A percentile compares a stretch with the other conserved stretches of the same genome.
These are phyloP conservation scores for Balansia obtecta DNA, from an alignment of 2,329 filamentous ascomycete genomes.

Conservation along the genomic window DNA sequence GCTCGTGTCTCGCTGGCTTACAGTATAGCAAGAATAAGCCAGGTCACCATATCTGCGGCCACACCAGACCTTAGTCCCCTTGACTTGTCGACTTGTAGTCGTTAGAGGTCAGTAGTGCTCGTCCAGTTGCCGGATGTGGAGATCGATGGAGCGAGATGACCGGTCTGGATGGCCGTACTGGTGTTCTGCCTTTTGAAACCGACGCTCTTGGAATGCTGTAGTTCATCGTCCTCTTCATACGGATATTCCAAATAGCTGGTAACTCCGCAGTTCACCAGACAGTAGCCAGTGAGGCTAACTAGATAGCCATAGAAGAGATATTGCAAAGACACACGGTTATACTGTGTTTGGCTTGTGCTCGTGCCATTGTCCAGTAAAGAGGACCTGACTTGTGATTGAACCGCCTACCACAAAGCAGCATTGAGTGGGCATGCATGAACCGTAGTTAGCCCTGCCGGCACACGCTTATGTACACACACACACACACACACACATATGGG, in stretches of 20 bases:
- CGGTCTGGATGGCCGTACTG: background rate
- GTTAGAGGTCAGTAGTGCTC: constrained; percentile 1
- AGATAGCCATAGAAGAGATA: background rate
- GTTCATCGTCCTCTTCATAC: background rate
- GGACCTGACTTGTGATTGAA: background rate
- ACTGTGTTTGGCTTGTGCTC: background rate
- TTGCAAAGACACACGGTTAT: background rate
- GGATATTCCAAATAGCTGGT: background rate
- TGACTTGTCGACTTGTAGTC: background rate
- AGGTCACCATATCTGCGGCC: background rate
- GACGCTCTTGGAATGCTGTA: background rate
- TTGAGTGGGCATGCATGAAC: constrained; percentile 8
- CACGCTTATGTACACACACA: background rate
- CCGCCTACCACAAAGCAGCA: background rate
- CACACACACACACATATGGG: too few relatives aligned
- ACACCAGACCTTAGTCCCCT: background rate
- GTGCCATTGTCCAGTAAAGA: constrained; percentile 8
- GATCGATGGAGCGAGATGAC: background rate
- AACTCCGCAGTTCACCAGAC: background rate
- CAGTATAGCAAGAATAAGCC: background rate
- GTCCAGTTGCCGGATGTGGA: constrained; percentile 5
- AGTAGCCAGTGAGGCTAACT: background rate
- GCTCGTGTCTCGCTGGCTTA: background rate
- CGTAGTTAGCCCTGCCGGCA: constrained; percentile 4
- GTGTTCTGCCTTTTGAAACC: background rate